A percentile compares a stretch with the other conserved stretches of the same genome.
These are phyloP conservation scores for Sparassis latifolia DNA, from an alignment of 1,284 basidiomycete species.

Conservation along the genomic window DNA sequence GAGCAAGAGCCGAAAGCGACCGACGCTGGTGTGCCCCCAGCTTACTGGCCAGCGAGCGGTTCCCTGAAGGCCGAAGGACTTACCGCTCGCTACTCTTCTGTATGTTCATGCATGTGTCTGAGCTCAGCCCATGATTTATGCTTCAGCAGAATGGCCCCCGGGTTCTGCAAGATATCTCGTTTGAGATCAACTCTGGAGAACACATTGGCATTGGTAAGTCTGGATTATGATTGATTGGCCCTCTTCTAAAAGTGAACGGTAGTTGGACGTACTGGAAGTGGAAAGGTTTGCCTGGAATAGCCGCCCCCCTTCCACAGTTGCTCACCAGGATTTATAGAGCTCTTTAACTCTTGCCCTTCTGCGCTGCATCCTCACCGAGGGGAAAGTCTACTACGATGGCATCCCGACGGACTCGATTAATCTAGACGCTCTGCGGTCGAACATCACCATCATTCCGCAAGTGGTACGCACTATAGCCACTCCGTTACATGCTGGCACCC, in stretches of 20 bases:
- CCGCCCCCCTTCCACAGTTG: constrained; percentile 26
- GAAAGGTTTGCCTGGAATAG: constrained; percentile 44
- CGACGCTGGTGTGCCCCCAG: constrained; percentile 37
- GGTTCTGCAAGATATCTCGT: constrained; percentile 42
- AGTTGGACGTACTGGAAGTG: constrained; percentile 68
- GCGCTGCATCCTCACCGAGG: constrained; percentile 43
- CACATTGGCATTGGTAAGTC: constrained; percentile 58
- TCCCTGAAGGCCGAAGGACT: constrained; percentile 52
- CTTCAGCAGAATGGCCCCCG: constrained; percentile 28
- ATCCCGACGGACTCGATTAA: constrained; percentile 39
- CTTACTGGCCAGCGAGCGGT: constrained; percentile 70
- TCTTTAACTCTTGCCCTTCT: constrained; percentile 38
- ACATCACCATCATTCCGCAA: constrained; percentile 45
- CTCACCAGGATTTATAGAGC: constrained; percentile 23
- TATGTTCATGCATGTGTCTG: constrained; percentile 5
- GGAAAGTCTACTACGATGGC: constrained; percentile 34
- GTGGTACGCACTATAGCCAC: constrained; percentile 15
- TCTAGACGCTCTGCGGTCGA: constrained; percentile 47
- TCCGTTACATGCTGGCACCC: neutral
- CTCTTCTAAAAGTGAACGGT: constrained; percentile 5
- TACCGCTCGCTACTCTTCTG: constrained; percentile 42
- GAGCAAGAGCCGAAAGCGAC: constrained; percentile 61
- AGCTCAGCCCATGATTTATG: neutral
- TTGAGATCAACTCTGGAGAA: constrained; percentile 44
- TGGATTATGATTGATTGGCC: constrained; percentile 16